Evolutionary conservation across 257 asterid species (phyloP).

Genomic region (Solanum chilense): DNA sequence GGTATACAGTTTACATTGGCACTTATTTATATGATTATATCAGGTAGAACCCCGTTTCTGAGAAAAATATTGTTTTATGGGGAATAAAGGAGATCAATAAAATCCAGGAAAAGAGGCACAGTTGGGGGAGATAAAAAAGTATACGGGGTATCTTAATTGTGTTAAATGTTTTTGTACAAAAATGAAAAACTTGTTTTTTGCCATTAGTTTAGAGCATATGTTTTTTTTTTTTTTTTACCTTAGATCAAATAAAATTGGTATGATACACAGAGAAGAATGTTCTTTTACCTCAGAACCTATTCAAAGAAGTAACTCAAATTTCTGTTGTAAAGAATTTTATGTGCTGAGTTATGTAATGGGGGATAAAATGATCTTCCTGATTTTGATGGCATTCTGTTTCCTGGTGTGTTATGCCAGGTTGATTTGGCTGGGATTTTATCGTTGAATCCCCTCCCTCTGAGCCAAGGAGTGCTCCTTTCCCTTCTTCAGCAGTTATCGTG

Average conservation of each 20-base stretch:
- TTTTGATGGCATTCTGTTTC: neutral
- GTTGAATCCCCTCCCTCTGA: constrained; percentile 66
- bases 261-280: neutral
- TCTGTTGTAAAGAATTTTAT: neutral
- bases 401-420: constrained; percentile 33
- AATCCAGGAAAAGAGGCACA: neutral
- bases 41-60: neutral
- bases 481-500: constrained; percentile 88
- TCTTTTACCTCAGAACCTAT: neutral
- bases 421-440: constrained; percentile 60
- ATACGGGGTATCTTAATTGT: neutral
- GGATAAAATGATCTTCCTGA: neutral
- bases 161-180: neutral
- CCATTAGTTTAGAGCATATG: neutral
- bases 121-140: neutral
- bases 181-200: neutral
- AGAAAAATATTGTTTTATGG: neutral
- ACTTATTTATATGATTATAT: neutral
- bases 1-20: constrained; percentile 30
- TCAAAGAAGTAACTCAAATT: neutral
- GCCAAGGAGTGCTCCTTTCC: constrained; percentile 95
- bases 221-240: neutral
- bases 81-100: neutral
- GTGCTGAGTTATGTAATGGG: neutral
- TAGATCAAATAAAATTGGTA: neutral